Conservation (phyloP, 1,139 yeast species). For the Groenewaldozyma auringiensis region DNA sequence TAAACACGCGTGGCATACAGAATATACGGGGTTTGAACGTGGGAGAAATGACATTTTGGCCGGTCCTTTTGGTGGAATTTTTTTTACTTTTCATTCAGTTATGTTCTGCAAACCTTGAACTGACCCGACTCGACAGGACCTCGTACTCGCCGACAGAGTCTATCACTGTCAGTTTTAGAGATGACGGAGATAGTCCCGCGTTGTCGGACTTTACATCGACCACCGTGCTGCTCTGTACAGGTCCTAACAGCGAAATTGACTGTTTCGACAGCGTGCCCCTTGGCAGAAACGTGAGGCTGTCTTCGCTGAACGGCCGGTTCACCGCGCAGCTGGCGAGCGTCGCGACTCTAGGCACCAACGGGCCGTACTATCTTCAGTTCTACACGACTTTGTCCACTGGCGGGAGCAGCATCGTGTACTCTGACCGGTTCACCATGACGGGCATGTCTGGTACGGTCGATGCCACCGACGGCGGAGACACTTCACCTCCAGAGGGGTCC, state of each 20-base stretch:
- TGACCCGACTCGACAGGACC: conserved; percentile 43
- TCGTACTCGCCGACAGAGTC: conserved; percentile 45
- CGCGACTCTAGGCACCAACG: conserved; percentile 45
- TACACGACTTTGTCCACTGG: conserved; percentile 36
- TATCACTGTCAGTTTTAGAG: conserved; percentile 55
- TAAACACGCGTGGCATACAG: too few relatives aligned
- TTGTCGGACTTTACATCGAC: conserved; percentile 40
- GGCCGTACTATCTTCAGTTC: conserved; percentile 65
- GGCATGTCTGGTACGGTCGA: conserved; percentile 63
- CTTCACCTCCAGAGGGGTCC: conserved; percentile 39
- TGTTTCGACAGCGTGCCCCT: conserved; percentile 37
- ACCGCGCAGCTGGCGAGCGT: conserved; percentile 31
- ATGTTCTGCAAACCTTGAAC: conserved; percentile 47
- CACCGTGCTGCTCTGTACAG: conserved; percentile 60
- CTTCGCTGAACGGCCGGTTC: conserved; percentile 24
- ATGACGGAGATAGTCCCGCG: conserved; percentile 43
- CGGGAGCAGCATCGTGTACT: conserved; percentile 63
- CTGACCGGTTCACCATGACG: conserved; percentile 54
- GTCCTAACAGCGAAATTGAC: conserved; percentile 45
- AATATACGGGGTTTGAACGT: too few relatives aligned
- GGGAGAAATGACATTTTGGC: not conserved
- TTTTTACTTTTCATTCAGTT: conserved; percentile 2
- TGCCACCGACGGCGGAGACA: conserved; percentile 36
- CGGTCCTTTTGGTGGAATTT: too few relatives aligned
- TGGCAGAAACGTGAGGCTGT: conserved; percentile 26